Percentiles rank a stretch among this genome's conserved stretches.
Evolutionary conservation across 2,329 filamentous ascomycete species (phyloP).

Genomic region (Sphaerulina vaccinii): DNA sequence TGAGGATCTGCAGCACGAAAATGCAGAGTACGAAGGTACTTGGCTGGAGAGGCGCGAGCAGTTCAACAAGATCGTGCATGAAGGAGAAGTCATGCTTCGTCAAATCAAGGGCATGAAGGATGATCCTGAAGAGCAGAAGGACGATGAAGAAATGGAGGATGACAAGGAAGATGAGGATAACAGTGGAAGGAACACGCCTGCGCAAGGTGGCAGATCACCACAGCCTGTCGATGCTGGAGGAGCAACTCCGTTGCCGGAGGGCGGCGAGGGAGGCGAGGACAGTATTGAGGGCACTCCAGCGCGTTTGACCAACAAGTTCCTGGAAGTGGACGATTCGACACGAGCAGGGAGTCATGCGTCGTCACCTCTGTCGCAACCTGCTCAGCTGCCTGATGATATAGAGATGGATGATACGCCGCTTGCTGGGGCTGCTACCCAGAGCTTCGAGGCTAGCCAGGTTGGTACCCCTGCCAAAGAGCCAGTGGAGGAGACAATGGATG

Average conservation of each 20-base stretch:
- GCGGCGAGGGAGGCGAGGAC: conserved; percentile 28
- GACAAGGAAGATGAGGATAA: conserved; percentile 48
- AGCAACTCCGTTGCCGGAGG: conserved; percentile 42
- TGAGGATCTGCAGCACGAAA: conserved; percentile 79
- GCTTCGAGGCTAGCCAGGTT: conserved; percentile 24
- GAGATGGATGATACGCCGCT: conserved; percentile 30
- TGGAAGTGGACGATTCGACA: conserved; percentile 32
- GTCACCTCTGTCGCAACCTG: conserved; percentile 26
- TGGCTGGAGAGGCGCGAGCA: conserved; percentile 84
- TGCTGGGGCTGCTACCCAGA: conserved; percentile 15
- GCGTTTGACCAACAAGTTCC: conserved; percentile 31
- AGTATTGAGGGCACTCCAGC: conserved; percentile 20
- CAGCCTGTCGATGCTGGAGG: conserved; percentile 29
- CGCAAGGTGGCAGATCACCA: conserved; percentile 40
- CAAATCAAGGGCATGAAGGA: conserved; percentile 94
- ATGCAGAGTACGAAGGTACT: conserved; percentile 73
- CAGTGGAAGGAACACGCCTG: conserved; percentile 48
- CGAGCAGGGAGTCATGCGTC: conserved; percentile 25
- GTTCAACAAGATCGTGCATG: conserved; percentile 84
- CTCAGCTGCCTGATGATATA: conserved; percentile 28
- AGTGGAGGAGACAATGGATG: conserved; percentile 29
- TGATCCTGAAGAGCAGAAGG: conserved; percentile 83
- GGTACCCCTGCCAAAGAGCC: conserved; percentile 21
- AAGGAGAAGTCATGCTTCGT: conserved; percentile 80
- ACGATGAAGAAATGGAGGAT: conserved; percentile 63